phyloP scores from a whole-genome alignment of 768 basidiomycete species.

The Brasilioporus rufonigricans region DNA sequence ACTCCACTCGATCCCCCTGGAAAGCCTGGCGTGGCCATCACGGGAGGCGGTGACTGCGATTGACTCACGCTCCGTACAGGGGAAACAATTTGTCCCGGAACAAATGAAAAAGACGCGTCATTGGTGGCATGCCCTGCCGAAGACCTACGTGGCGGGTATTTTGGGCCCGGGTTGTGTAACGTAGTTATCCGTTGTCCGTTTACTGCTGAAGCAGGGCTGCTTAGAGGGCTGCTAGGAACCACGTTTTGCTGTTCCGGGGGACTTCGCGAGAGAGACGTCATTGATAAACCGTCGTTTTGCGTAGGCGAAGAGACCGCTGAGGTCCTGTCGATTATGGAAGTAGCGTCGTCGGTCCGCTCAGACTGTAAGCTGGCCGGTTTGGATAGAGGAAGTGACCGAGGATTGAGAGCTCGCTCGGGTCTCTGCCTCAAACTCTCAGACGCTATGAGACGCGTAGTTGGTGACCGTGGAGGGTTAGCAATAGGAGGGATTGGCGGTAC shows the following conservation, averaged over 20 bases:
- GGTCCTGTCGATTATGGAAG: background rate
- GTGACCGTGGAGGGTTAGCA: constrained; percentile 31
- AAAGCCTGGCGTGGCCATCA: constrained; percentile 19
- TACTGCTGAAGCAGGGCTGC: constrained; percentile 4
- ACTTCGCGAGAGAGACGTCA: constrained; percentile 4
- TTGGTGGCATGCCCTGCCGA: constrained; percentile 17
- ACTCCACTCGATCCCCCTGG: constrained; percentile 16
- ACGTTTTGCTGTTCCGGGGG: constrained; percentile 2
- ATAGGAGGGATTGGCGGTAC: constrained; percentile 65
- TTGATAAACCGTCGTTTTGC: constrained; percentile 3
- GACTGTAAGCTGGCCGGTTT: constrained; percentile 1
- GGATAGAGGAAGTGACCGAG: constrained; percentile 7
- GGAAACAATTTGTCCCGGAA: constrained; percentile 37
- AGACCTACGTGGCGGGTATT: constrained; percentile 24
- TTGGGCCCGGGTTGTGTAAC: constrained; percentile 17
- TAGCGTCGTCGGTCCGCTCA: background rate
- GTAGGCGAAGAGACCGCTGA: background rate
- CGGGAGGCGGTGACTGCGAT: constrained; percentile 25
- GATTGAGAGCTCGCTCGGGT: constrained; percentile 23
- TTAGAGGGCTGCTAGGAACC: background rate
- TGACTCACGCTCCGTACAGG: constrained; percentile 39
- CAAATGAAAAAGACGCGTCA: constrained; percentile 34
- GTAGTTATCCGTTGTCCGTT: constrained; percentile 18
- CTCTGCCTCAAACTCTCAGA: constrained; percentile 10
- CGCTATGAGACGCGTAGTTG: constrained; percentile 4